phyloP scores from a whole-genome alignment of 169 alveolate species.

The Plasmodium vivax region DNA sequence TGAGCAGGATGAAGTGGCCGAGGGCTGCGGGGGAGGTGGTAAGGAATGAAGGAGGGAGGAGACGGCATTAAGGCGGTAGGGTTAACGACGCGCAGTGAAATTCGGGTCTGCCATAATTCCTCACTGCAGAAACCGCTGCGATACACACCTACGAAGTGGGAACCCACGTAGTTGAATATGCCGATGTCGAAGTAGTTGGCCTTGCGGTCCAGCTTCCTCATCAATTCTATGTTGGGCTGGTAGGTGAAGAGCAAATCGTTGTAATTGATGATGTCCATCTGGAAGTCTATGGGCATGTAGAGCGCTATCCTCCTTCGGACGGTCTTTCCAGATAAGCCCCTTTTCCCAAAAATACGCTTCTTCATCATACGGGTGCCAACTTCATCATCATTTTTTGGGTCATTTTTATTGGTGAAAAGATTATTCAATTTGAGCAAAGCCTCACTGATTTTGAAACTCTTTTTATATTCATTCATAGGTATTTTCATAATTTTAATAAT shows the following conservation, averaged over 20 bases:
- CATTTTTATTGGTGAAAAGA: not conserved
- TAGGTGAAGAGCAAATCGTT: conserved; percentile 27
- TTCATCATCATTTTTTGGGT: not conserved
- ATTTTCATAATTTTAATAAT: conserved; percentile 37
- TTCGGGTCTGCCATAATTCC: not conserved
- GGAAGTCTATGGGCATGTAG: conserved; percentile 17
- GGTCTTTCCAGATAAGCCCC: not conserved
- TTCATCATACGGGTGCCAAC: not conserved
- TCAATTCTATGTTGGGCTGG: conserved; percentile 6
- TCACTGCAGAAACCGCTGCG: not conserved
- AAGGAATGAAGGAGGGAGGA: not conserved
- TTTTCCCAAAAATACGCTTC: not conserved
- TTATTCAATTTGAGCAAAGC: conserved; percentile 25
- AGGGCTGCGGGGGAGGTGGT: not conserved
- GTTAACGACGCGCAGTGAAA: not conserved
- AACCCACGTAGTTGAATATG: conserved; percentile 11
- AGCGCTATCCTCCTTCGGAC: not conserved
- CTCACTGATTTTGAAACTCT: not conserved
- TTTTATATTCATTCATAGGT: conserved; percentile 26
- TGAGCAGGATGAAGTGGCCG: conserved; percentile 26
- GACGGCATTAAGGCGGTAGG: not conserved
- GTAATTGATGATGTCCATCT: not conserved
- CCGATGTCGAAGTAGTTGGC: conserved; percentile 29
- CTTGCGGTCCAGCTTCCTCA: conserved; percentile 3
- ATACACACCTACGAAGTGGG: conserved; percentile 39